Percentiles rank a stretch among this genome's conserved stretches.
These are phyloP conservation scores for Tulasnella sp. DNA, from an alignment of 768 basidiomycete species.

Conservation along the genomic window DNA sequence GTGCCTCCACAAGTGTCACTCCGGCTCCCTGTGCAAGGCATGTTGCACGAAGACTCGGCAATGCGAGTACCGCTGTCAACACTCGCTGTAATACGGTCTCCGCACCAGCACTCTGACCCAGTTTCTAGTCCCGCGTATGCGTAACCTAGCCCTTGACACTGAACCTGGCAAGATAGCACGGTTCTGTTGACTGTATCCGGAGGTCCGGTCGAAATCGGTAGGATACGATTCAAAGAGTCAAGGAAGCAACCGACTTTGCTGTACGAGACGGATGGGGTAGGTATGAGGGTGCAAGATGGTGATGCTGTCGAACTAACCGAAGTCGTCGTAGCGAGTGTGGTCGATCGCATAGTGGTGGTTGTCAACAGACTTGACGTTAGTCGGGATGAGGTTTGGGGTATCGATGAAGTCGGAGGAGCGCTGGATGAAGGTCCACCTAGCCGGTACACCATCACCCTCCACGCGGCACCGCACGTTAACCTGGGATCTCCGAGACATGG, in stretches of 20 bases:
- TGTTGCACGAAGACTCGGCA: neutral
- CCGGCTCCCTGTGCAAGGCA: neutral
- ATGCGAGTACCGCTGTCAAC: neutral
- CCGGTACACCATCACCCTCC: neutral
- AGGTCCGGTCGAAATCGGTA: neutral
- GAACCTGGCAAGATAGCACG: neutral
- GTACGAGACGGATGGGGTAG: neutral
- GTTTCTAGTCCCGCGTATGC: conserved; percentile 12
- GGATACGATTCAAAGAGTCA: conserved; percentile 5
- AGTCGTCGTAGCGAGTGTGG: neutral
- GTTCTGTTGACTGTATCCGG: neutral
- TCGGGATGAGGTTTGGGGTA: neutral
- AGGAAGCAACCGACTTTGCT: conserved; percentile 5
- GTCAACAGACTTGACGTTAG: neutral
- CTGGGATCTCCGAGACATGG: neutral
- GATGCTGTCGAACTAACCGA: neutral
- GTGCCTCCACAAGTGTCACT: neutral
- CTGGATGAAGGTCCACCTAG: neutral
- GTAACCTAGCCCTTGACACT: conserved; percentile 1
- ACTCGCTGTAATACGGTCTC: neutral
- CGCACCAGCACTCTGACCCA: conserved; percentile 14
- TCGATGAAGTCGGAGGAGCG: neutral
- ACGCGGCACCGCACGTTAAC: neutral
- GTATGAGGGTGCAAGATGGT: neutral
- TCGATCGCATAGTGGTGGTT: neutral